Base-by-base conservation (phyloP, 805 yeast species). In the Wickerhamomyces sydowiorum region DNA sequence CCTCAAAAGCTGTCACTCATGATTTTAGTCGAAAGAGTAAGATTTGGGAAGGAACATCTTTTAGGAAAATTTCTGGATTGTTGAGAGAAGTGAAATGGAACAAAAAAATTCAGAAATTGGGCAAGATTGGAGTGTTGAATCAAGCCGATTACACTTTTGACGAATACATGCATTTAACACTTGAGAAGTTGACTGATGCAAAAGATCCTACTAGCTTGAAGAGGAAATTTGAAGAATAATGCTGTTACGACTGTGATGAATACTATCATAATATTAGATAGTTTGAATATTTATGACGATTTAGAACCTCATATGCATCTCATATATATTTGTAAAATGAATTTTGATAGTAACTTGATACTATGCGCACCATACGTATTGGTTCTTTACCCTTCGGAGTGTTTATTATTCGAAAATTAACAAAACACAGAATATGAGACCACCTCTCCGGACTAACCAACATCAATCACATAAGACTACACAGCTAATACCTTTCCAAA, bases 11-110 rank as follows among this genome's bases (percentile, higher is more conserved):
- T 3, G 38, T 30, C 2, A 23, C 21, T 13, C 48, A 57, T 42
- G 44, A 55, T 21, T 46, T 42, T 14, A 22, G 27, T 13, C 27
- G 27, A 10, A 44, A 38, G n/a, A 43, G 55, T 14, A 27, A 23
- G 2, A 13, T 38, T 12, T 57, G 61, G 61, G 45, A 45, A 1
- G 30, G 38, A 3, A 54, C 60, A 1, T 40, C 55, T 1, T 55
- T 42, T 32, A 50, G 36, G 25, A 57, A 45, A 23, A 31, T 55
- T 2, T 51, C 57, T 3, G 46, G 54, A 1, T 38, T 57, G 7
- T 31, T 57, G 8, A 44, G 57, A 27, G 50, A 48, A 8, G 42
- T 47, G n/a, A 48, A 47, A 36, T 48, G 51, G 54, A 19, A 21
- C 14, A 34, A 21, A n/a, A 29, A 31, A 14, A 34, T 15, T 14